A percentile compares a stretch with the other conserved stretches of the same genome.
Evolutionary conservation across 2,329 filamentous ascomycete genomes (phyloP).

Genomic region (Trichoderma sp.): DNA sequence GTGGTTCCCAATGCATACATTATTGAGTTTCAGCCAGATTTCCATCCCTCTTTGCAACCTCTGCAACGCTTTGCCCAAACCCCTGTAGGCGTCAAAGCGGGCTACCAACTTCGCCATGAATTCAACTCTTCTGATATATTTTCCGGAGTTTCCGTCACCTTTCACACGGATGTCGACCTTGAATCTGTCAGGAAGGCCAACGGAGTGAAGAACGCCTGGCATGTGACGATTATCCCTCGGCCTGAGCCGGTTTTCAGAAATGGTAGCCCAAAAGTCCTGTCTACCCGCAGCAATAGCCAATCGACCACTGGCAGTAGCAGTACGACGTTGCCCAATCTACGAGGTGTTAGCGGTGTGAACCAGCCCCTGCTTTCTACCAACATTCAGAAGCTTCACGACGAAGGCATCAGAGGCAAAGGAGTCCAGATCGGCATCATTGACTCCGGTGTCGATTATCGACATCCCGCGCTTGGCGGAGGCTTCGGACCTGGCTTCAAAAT

Average conservation of each 20-base stretch:
- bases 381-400: neutral
- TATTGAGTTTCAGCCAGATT: neutral
- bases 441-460: slow-evolving; percentile 9
- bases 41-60: neutral
- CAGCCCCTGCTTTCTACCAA: neutral
- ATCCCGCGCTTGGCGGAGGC: slow-evolving; percentile 6
- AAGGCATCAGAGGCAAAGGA: neutral
- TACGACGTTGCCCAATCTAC: neutral
- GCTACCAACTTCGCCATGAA: neutral
- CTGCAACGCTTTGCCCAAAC: neutral
- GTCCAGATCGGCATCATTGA: neutral
- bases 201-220: neutral
- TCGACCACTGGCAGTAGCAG: neutral
- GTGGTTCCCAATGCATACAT: neutral
- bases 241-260: neutral
- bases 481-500: neutral
- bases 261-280: neutral
- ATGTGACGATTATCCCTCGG: neutral
- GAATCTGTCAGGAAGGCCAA: neutral
- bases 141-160: neutral
- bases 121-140: neutral
- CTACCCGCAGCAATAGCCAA: too few relatives aligned
- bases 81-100: neutral
- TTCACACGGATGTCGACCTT: neutral
- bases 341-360: neutral